Percentiles rank a stretch among this genome's conserved stretches.
These are phyloP conservation scores for Postia placenta DNA, from an alignment of 768 basidiomycete species.

Conservation along the genomic window DNA sequence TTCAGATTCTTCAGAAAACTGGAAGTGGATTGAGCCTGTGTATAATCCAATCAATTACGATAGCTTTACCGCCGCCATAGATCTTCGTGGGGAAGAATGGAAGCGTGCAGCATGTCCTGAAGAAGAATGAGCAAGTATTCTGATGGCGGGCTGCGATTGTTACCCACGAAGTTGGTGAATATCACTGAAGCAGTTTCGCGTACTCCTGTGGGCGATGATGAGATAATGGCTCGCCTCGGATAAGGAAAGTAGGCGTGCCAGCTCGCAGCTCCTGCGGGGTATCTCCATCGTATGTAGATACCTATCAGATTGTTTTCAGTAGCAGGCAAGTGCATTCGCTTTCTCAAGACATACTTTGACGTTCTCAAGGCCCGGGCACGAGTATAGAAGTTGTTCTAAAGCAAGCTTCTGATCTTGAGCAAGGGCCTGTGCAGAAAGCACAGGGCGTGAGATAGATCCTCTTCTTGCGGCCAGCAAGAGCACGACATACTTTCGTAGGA, in stretches of 20 bases:
- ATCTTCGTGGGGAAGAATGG: constrained; percentile 81
- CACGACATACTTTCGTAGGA: constrained; percentile 79
- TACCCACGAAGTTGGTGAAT: constrained; percentile 81
- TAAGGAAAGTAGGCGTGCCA: no score
- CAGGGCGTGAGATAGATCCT: no score
- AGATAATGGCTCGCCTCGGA: no score
- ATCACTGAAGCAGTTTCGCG: constrained; percentile 73
- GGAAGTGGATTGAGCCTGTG: constrained; percentile 5
- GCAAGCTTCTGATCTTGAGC: constrained; percentile 83
- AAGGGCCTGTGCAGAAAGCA: constrained; percentile 53
- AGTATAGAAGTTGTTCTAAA: constrained; percentile 57
- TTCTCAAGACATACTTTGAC: constrained; percentile 40
- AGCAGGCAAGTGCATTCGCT: no score
- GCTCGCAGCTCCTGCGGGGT: constrained; percentile 65
- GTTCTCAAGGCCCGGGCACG: constrained; percentile 57
- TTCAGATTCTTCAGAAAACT: constrained; percentile 77
- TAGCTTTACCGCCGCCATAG: constrained; percentile 61
- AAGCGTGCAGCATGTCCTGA: constrained; percentile 81
- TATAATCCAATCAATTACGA: neutral
- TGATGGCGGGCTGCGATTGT: neutral
- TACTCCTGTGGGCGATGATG: no score
- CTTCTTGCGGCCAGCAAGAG: no score
- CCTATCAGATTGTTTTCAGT: constrained; percentile 30
- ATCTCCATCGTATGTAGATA: constrained; percentile 86
- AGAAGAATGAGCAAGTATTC: neutral